Base-by-base conservation (phyloP, 2,329 filamentous ascomycete genomes). In the Madurella fahalii region DNA sequence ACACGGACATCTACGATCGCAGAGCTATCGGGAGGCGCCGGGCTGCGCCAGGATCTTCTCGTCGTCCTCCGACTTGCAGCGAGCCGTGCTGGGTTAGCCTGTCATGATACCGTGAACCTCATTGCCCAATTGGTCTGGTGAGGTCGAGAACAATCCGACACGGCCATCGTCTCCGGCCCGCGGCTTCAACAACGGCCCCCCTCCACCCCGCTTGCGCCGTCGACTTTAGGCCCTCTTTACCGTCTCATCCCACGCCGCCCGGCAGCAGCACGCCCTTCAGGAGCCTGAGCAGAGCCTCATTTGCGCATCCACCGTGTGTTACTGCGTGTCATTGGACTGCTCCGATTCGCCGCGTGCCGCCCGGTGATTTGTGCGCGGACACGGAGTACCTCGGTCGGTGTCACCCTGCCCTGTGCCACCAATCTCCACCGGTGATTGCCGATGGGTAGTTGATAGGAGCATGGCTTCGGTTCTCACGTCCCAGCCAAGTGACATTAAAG, bases 401-500 rank as follows among this genome's bases (percentile, higher is more conserved):
- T 58, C 53, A 58, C 58, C 52, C 52, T 40, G 40, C 47, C 47
- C 53, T 50, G 53, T 59, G 50, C 47, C 50, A 50, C 53, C 32
- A 50, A 34, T 34, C 52, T n/a, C n/a, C 31, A 37, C 51, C 50
- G 41, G 50, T 52, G 56, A 50, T 56, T 58, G 52, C 58, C 51
- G 41, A 57, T 57, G 49, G 47, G 51, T 56, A 60, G 40, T 56
- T 63, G 59, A 62, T 63, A 41, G 61, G 65, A 71, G 62, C 64
- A 77, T 77, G 74, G 72, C 72, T 68, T 74, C 72, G 52, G 65
- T 76, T 58, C 66, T 76, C 55, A 59, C 71, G 59, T 65, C 71
- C 57, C 70, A 71, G 59, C 65, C 68, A 49, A 67, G 65, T 64
- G 70, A 74, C 58, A 68, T 72, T 48, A 72, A 71, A 63, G 64